Conservation (phyloP, 2,329 filamentous ascomycete genomes). For the Aspergillus carbonarius region DNA sequence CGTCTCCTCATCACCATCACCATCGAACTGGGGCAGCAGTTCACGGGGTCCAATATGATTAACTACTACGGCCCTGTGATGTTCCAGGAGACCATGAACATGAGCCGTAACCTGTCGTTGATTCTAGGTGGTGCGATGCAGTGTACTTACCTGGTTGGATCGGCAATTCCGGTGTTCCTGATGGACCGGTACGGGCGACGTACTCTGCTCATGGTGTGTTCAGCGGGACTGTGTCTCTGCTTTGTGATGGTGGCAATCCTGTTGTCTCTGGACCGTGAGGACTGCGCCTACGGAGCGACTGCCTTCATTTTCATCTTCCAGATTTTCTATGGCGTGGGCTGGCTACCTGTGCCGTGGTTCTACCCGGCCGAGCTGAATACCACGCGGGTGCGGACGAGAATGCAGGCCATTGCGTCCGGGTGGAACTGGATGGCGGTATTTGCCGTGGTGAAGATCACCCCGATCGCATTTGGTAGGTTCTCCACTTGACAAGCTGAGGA, state of each 20-base stretch:
- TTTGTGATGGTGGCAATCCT: conserved; percentile 44
- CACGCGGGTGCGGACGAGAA: conserved; percentile 41
- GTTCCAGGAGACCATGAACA: conserved; percentile 39
- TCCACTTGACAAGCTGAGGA: not conserved
- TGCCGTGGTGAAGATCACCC: conserved; percentile 30
- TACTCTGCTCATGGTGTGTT: conserved; percentile 41
- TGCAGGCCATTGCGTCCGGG: conserved; percentile 41
- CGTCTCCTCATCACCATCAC: conserved; percentile 34
- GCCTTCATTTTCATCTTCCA: conserved; percentile 50
- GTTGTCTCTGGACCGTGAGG: conserved; percentile 32
- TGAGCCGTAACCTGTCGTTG: conserved; percentile 51
- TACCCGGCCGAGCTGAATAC: conserved; percentile 45
- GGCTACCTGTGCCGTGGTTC: conserved; percentile 47
- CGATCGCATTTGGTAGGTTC: conserved; percentile 22
- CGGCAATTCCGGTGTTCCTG: conserved; percentile 42
- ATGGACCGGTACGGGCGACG: conserved; percentile 47
- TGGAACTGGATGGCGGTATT: conserved; percentile 40
- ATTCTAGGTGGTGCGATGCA: conserved; percentile 52
- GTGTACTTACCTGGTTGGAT: conserved; percentile 42
- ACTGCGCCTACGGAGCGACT: conserved; percentile 42
- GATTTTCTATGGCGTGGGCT: conserved; percentile 45
- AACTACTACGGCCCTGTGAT: conserved; percentile 44
- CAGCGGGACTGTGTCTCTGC: conserved; percentile 45
- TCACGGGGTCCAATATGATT: conserved; percentile 41
- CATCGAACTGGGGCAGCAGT: conserved; percentile 40